These are phyloP conservation scores for Globisporangium cylindrosporum DNA, from an alignment of 352 stramenopile species.

Conservation along the genomic window DNA sequence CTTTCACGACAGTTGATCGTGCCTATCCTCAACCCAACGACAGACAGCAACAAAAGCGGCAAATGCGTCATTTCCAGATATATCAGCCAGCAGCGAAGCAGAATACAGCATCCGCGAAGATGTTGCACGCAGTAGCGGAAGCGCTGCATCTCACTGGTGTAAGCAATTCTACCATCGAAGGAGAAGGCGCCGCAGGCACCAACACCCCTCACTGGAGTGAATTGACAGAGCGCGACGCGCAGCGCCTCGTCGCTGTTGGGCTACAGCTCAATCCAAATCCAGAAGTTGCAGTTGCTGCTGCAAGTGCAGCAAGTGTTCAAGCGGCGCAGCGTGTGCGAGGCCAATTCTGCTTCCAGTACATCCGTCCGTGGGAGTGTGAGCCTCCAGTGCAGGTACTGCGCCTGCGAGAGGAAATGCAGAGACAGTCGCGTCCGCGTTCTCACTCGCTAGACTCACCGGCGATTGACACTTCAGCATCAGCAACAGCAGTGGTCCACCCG, in stretches of 20 bases:
- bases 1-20: slow-evolving; percentile 8
- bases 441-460: not conserved
- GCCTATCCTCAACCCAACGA: not conserved
- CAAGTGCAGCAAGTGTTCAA: not conserved
- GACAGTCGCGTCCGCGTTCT: not conserved
- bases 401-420: slow-evolving; percentile 7
- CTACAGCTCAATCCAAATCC: not conserved
- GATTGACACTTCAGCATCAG: not conserved
- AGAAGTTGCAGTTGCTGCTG: not conserved
- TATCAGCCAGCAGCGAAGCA: not conserved
- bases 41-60: not conserved
- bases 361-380: slow-evolving; percentile 6
- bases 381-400: slow-evolving; percentile 17
- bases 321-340: not conserved
- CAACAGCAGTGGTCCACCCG: not conserved
- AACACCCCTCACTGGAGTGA: not conserved
- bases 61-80: not conserved
- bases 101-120: not conserved
- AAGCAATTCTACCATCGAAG: not conserved
- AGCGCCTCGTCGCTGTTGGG: slow-evolving; percentile 9
- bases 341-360: slow-evolving; percentile 15
- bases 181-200: no score
- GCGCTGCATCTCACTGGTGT: not conserved
- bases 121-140: slow-evolving; percentile 6
- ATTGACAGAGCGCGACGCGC: slow-evolving; percentile 10